A percentile compares a stretch with the other conserved stretches of the same genome.
Conservation (phyloP, 805 yeast genomes). For the Candida chauliodis region DNA sequence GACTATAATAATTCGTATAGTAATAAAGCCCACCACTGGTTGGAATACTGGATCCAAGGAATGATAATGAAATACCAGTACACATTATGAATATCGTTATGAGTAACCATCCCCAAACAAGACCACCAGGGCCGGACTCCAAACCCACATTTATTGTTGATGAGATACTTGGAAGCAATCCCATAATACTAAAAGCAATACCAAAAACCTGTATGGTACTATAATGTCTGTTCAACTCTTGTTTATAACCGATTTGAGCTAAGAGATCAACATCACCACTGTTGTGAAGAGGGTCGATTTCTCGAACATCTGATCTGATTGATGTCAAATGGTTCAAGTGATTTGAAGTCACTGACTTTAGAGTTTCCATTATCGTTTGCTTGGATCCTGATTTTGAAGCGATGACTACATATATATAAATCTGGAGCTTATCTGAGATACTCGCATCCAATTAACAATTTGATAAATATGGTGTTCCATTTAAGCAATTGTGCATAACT, state of each 20-base stretch:
- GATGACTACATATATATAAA: neutral
- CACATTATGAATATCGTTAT: slow-evolving; percentile 52
- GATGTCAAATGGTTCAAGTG: slow-evolving; percentile 13
- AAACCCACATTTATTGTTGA: slow-evolving; percentile 50
- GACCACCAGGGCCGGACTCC: slow-evolving; percentile 59
- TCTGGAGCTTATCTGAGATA: neutral
- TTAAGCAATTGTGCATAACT: no score
- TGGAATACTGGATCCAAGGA: slow-evolving; percentile 63
- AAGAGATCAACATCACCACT: slow-evolving; percentile 13
- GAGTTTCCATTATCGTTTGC: slow-evolving; percentile 1
- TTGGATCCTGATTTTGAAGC: neutral
- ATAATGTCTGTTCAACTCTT: slow-evolving; percentile 59
- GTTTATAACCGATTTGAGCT: slow-evolving; percentile 63
- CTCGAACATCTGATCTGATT: slow-evolving; percentile 14
- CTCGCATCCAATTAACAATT: neutral
- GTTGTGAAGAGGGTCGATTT: slow-evolving; percentile 12
- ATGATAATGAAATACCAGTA: slow-evolving; percentile 59
- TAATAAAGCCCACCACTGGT: slow-evolving; percentile 67
- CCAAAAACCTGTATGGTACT: slow-evolving; percentile 62
- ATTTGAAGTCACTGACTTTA: slow-evolving; percentile 7
- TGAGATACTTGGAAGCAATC: slow-evolving; percentile 59
- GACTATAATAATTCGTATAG: slow-evolving; percentile 51
- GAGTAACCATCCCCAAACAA: slow-evolving; percentile 69
- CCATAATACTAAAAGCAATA: slow-evolving; percentile 68
- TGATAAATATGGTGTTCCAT: neutral